Base-by-base conservation (phyloP, 2,329 filamentous ascomycete species). In the Aspergillus fischeri region DNA sequence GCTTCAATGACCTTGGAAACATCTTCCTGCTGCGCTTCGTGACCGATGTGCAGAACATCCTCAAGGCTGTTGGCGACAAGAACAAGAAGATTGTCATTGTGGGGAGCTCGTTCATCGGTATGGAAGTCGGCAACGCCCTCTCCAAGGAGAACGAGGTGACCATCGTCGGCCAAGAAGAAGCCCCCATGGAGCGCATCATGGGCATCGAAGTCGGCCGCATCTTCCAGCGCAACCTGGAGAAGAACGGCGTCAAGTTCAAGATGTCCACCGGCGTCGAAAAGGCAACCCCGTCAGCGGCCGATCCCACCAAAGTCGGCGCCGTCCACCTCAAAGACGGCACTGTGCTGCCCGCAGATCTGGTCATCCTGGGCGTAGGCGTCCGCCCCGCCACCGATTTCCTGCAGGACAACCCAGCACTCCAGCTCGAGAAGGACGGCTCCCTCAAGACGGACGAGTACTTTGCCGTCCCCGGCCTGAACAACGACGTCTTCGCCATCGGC, bases 101-200 rank as follows among this genome's bases (percentile, higher is more conserved):
- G 54, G 94, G 94, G 44, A 93, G 89, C 58, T 96, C 91, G 0
- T 99, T 99, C 75, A 99, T 99, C 69, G 94, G 94, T 44, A 95
- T 99, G 90, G 94, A 99, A 75, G 85, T 95, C n/a, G 93, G 90
- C 60, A 94, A 92, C 62, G 88, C 79, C 53, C 78, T 95, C 0
- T 87, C 89, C 48, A 89, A 88, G 66, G 88, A 89, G 67, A 96
- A 99, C 72, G 78, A 87, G 8, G 92, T 99, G 17, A 89, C 89
- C 7, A 86, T 97, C 44, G 80, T 99, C 24, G 94, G 94, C 41
- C 93, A 92, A 89, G 92, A 96, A 70, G 85, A 85, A 58, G 86
- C 86, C 11, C 93, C 94, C 0, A 83, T 97, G 62, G 90, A 96
- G 73, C 85, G 90, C 21, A 86, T 99, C 4, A 88, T 99, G 73